phyloP scores from a whole-genome alignment of 306 rosid genomes.

The Castanea crenata region DNA sequence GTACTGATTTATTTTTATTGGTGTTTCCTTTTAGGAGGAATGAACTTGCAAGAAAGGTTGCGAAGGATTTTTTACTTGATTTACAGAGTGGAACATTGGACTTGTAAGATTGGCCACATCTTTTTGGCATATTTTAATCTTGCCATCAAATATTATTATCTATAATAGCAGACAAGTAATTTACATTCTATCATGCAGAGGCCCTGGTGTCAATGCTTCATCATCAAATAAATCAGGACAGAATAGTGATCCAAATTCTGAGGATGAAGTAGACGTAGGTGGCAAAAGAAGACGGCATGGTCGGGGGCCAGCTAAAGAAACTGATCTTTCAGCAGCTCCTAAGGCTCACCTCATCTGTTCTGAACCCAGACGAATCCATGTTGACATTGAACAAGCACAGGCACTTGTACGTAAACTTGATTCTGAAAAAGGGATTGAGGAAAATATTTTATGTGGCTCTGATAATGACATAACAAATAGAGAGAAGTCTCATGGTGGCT shows the following conservation, averaged over 20 bases:
- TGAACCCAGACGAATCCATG: conserved; percentile 76
- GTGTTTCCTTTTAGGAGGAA: conserved; percentile 69
- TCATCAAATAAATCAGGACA: conserved; percentile 68
- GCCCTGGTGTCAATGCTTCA: conserved; percentile 70
- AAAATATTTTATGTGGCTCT: conserved; percentile 65
- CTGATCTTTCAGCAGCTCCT: conserved; percentile 79
- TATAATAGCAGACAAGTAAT: background rate
- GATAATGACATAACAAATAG: conserved; percentile 62
- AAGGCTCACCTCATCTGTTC: conserved; percentile 77
- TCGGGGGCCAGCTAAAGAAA: conserved; percentile 64
- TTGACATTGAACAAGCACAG: conserved; percentile 84
- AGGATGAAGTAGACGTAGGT: conserved; percentile 73
- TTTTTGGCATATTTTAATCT: no score
- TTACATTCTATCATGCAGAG: conserved; percentile 40
- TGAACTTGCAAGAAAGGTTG: conserved; percentile 73
- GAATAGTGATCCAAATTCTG: conserved; percentile 83
- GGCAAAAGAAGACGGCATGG: conserved; percentile 75
- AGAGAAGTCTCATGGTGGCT: conserved; percentile 71
- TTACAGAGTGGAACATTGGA: conserved; percentile 85
- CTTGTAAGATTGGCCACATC: conserved; percentile 34
- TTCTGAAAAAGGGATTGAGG: conserved; percentile 76
- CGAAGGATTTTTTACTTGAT: conserved; percentile 86
- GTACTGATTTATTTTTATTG: background rate
- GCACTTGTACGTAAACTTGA: conserved; percentile 88
- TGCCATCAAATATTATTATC: no score